phyloP scores from a whole-genome alignment of 1,284 basidiomycete genomes.

The Rhodotorula sp. region DNA sequence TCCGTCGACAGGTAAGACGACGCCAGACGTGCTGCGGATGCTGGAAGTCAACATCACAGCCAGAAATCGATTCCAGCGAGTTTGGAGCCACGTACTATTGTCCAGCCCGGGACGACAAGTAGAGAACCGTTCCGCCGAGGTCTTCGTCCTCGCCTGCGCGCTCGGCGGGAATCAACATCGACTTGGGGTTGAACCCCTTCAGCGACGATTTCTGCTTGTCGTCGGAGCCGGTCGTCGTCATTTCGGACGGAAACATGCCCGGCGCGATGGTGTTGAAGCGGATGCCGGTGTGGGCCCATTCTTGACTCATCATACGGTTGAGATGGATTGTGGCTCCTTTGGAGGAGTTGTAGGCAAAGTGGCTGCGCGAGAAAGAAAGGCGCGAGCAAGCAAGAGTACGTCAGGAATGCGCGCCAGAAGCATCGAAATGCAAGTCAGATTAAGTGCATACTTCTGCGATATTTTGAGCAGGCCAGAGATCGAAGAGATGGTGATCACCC shows the following conservation, averaged over 20 bases:
- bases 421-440: conserved; percentile 44
- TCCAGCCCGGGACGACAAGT: conserved; percentile 12
- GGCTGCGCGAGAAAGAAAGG: not conserved
- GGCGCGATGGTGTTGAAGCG: conserved; percentile 70
- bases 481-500: conserved; percentile 66
- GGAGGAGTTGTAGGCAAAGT: conserved; percentile 52
- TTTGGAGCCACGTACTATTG: conserved; percentile 13
- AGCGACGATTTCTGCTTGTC: conserved; percentile 51
- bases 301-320: conserved; percentile 69
- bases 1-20: conserved; percentile 23
- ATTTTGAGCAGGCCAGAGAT: conserved; percentile 67
- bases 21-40: conserved; percentile 17
- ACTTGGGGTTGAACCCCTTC: conserved; percentile 22
- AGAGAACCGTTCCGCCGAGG: conserved; percentile 23
- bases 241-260: conserved; percentile 54
- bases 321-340: conserved; percentile 73
- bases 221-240: conserved; percentile 60
- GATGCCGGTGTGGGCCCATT: conserved; percentile 63
- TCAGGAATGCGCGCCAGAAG: not conserved
- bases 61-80: not conserved
- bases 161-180: conserved; percentile 16
- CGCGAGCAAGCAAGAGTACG: not conserved
- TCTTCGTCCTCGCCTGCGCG: conserved; percentile 31
- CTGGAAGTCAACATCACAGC: too few relatives aligned
- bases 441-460: conserved; percentile 56